Percentiles rank a stretch among this genome's conserved stretches.
Evolutionary conservation across 345 rosid genomes (phyloP).

Genomic region (Acer campestre): DNA sequence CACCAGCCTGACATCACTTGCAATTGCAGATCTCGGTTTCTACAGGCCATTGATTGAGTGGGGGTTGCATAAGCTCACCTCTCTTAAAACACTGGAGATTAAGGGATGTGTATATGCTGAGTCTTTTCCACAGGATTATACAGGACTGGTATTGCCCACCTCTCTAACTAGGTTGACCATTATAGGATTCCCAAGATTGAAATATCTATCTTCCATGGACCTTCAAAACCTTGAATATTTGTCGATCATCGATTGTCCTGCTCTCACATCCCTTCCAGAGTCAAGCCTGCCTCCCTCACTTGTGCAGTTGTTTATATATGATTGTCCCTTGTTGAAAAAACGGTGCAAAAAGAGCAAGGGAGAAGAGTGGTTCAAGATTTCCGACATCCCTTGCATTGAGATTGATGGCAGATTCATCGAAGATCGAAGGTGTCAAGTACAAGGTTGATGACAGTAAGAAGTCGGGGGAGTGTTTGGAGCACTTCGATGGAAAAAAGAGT

Average conservation of each 20-base stretch:
- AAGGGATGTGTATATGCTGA: background rate
- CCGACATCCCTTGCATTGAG: background rate
- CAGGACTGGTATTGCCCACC: background rate
- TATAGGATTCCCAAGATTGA: background rate
- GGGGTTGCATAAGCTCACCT: constrained; percentile 14
- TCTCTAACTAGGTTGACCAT: background rate
- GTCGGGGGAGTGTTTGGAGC: background rate
- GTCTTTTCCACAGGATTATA: background rate
- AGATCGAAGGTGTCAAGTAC: background rate
- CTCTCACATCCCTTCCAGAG: background rate
- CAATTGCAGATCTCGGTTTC: background rate
- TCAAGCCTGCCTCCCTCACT: background rate
- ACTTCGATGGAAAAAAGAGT: too few relatives aligned
- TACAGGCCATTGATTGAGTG: background rate
- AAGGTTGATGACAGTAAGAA: background rate
- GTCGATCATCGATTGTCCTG: background rate
- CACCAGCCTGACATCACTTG: background rate
- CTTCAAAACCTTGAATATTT: background rate
- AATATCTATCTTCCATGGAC: background rate
- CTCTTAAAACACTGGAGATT: background rate
- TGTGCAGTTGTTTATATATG: background rate
- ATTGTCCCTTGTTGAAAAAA: background rate
- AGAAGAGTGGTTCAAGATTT: background rate
- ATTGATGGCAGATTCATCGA: background rate
- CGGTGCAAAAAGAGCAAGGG: background rate